Percentiles rank a stretch among this genome's conserved stretches.
Evolutionary conservation across 2,329 filamentous ascomycete genomes (phyloP).

Genomic region (Laburnicola sp.): DNA sequence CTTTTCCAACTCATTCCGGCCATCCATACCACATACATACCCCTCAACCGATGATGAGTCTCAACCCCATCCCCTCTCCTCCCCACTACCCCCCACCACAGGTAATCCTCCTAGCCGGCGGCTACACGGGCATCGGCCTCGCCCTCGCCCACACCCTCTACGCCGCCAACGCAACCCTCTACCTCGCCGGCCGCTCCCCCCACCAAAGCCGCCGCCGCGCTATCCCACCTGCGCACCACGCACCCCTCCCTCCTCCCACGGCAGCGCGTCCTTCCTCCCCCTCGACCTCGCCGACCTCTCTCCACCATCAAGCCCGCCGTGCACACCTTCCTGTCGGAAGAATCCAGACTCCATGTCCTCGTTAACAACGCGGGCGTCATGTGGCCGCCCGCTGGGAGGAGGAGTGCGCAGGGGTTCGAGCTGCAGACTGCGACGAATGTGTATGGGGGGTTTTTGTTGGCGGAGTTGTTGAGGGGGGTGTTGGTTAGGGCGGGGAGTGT

Average conservation of each 20-base stretch:
- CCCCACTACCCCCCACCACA: too few relatives aligned
- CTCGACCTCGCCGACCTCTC: constrained; percentile 44
- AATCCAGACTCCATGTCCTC: constrained; percentile 67
- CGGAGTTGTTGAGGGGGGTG: constrained; percentile 24
- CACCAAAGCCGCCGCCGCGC: constrained; percentile 41
- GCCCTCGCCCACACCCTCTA: constrained; percentile 58
- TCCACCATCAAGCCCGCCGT: constrained; percentile 38
- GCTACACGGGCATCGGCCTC: constrained; percentile 52
- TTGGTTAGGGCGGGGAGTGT: constrained; percentile 18
- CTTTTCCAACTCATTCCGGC: too few relatives aligned
- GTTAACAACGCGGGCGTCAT: constrained; percentile 84
- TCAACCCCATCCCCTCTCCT: too few relatives aligned
- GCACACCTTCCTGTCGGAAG: constrained; percentile 29
- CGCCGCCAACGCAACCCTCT: constrained; percentile 54
- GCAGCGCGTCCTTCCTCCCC: constrained; percentile 37
- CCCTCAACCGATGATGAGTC: too few relatives aligned
- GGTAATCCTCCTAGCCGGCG: constrained; percentile 57
- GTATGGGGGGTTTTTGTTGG: constrained; percentile 42
- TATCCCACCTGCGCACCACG: constrained; percentile 34
- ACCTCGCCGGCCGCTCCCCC: constrained; percentile 46
- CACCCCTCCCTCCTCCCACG: constrained; percentile 31
- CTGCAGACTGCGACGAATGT: constrained; percentile 42
- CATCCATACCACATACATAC: too few relatives aligned
- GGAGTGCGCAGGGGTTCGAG: constrained; percentile 32
- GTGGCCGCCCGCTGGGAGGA: constrained; percentile 25